Conservation (phyloP, 2,329 filamentous ascomycete genomes). For the Pleomassaria siparia region DNA sequence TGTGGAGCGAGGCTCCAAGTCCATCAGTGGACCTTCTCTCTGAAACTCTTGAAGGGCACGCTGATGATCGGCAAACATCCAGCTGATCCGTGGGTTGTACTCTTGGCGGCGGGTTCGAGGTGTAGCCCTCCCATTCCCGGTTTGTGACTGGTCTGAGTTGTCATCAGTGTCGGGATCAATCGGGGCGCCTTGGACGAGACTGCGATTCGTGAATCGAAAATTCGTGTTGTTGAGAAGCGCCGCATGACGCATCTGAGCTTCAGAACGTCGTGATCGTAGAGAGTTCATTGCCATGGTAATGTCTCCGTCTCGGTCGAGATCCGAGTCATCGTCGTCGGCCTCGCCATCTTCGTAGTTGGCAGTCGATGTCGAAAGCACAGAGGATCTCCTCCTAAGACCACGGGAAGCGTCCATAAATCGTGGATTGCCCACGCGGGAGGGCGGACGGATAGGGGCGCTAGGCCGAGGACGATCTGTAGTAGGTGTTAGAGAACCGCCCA, state of each 20-base stretch:
- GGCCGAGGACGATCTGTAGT: conserved; percentile 49
- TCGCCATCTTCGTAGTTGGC: conserved; percentile 45
- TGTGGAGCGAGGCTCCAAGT: conserved; percentile 40
- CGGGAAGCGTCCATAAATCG: conserved; percentile 39
- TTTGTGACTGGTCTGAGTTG: conserved; percentile 43
- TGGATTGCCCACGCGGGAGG: conserved; percentile 39
- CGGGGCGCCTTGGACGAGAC: conserved; percentile 22
- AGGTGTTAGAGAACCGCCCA: conserved; percentile 50
- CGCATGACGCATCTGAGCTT: conserved; percentile 34
- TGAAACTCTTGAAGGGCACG: conserved; percentile 39
- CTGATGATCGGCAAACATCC: conserved; percentile 46
- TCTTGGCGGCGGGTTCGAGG: conserved; percentile 33
- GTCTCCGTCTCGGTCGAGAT: conserved; percentile 40
- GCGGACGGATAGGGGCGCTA: conserved; percentile 43
- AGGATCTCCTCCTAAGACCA: conserved; percentile 42
- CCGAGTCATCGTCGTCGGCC: conserved; percentile 47
- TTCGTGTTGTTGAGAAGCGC: conserved; percentile 24
- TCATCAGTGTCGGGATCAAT: conserved; percentile 41
- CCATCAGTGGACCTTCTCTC: conserved; percentile 33
- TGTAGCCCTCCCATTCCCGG: conserved; percentile 21
- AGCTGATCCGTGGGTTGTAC: conserved; percentile 45
- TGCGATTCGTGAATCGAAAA: conserved; percentile 29
- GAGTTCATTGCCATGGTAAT: conserved; percentile 38
- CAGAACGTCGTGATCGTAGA: conserved; percentile 38
- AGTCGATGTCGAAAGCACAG: conserved; percentile 37